These are phyloP conservation scores for Candida verbasci DNA, from an alignment of 805 yeast genomes.

Conservation along the genomic window DNA sequence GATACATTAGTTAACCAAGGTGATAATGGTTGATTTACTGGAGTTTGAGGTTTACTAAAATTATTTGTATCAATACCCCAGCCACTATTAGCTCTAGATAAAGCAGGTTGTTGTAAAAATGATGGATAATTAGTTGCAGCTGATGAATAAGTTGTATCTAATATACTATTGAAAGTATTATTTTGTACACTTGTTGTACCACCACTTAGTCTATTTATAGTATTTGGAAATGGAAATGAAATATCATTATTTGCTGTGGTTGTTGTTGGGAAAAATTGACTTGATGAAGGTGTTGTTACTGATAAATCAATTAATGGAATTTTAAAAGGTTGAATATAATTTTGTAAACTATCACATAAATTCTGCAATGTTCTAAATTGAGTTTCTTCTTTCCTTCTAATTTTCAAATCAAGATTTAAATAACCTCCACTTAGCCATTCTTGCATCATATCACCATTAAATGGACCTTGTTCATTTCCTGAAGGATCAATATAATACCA, in stretches of 20 bases:
- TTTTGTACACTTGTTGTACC: constrained; percentile 17
- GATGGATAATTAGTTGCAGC: constrained; percentile 23
- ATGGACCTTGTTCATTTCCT: constrained; percentile 78
- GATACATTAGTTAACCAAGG: constrained; percentile 33
- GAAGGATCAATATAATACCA: constrained; percentile 76
- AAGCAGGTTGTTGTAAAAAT: constrained; percentile 28
- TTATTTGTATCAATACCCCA: constrained; percentile 32
- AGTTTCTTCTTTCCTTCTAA: constrained; percentile 57
- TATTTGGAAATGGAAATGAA: constrained; percentile 12
- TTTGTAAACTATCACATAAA: constrained; percentile 46
- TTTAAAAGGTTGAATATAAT: constrained; percentile 56
- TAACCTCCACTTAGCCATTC: constrained; percentile 66
- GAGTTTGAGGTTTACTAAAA: constrained; percentile 24
- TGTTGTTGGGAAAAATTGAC: constrained; percentile 6
- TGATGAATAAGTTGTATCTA: neutral
- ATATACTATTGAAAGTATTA: constrained; percentile 28
- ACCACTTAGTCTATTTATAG: constrained; percentile 17
- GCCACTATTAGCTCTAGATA: constrained; percentile 32
- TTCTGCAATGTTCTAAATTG: constrained; percentile 48
- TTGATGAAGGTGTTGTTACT: constrained; percentile 3
- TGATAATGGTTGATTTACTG: constrained; percentile 33
- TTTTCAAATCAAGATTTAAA: constrained; percentile 47
- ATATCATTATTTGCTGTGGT: constrained; percentile 1
- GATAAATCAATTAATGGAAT: constrained; percentile 45
- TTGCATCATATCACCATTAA: constrained; percentile 69